These are phyloP conservation scores for Xanthoconium purpureum DNA, from an alignment of 768 basidiomycete genomes.

Conservation along the genomic window DNA sequence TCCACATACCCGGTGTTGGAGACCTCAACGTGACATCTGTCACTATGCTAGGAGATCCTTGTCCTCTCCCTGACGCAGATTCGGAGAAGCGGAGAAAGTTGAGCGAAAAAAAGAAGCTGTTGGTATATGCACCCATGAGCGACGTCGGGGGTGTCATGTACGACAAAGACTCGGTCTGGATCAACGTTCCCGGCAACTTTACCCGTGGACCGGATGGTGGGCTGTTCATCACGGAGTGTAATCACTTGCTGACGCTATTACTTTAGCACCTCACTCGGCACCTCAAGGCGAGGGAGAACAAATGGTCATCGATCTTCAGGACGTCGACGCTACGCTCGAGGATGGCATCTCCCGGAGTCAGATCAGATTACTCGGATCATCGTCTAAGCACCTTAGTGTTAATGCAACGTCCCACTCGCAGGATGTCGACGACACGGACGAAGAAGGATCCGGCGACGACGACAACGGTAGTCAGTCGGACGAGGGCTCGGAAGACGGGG, in stretches of 20 bases:
- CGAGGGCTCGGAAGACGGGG: constrained; percentile 10
- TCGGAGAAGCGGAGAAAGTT: constrained; percentile 89
- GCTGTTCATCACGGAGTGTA: constrained; percentile 12
- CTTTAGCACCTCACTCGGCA: constrained; percentile 60
- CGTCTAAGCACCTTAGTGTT: constrained; percentile 64
- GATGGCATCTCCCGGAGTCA: constrained; percentile 78
- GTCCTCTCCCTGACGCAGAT: constrained; percentile 87
- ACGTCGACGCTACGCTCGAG: constrained; percentile 75
- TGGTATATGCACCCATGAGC: constrained; percentile 98
- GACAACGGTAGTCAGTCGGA: constrained; percentile 16
- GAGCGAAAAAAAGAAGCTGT: constrained; percentile 89
- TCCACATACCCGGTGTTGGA: constrained; percentile 94
- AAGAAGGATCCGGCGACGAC: constrained; percentile 22
- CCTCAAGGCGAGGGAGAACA: constrained; percentile 90
- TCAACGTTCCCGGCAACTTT: constrained; percentile 96
- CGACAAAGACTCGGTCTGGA: constrained; percentile 97
- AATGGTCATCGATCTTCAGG: constrained; percentile 98
- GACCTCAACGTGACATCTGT: constrained; percentile 79
- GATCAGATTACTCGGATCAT: constrained; percentile 81
- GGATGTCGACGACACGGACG: constrained; percentile 38
- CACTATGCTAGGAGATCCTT: constrained; percentile 83
- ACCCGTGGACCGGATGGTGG: constrained; percentile 72
- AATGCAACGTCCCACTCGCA: constrained; percentile 27
- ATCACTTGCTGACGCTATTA: neutral
- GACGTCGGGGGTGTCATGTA: constrained; percentile 96